A percentile compares a stretch with the other conserved stretches of the same genome.
phyloP scores from a whole-genome alignment of 2,329 filamentous ascomycete genomes.

The Fusarium luffae region DNA sequence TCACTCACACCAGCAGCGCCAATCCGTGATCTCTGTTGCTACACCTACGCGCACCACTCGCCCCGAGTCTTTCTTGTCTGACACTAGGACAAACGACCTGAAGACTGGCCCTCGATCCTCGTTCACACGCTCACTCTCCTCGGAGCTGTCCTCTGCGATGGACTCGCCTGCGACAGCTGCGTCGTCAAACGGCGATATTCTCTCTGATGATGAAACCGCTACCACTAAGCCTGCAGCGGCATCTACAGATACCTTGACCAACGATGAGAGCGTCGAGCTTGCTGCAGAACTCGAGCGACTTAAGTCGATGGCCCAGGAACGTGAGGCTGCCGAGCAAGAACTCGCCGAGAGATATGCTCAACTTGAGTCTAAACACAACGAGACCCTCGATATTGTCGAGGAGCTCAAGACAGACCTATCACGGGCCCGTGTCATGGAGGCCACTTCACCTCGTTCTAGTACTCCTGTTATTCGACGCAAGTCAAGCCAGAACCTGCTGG shows the following conservation, averaged over 20 bases:
- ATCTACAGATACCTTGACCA: slow-evolving; percentile 54
- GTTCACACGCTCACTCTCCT: slow-evolving; percentile 86
- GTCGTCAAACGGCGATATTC: slow-evolving; percentile 67
- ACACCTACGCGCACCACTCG: slow-evolving; percentile 64
- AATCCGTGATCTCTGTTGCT: slow-evolving; percentile 66
- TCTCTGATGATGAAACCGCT: slow-evolving; percentile 55
- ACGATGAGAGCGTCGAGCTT: slow-evolving; percentile 57
- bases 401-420: slow-evolving; percentile 89
- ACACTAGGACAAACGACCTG: slow-evolving; percentile 75
- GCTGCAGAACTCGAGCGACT: slow-evolving; percentile 77
- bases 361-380: slow-evolving; percentile 83
- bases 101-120: slow-evolving; percentile 76
- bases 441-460: slow-evolving; percentile 70
- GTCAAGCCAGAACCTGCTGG: slow-evolving; percentile 88
- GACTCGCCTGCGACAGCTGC: slow-evolving; percentile 76
- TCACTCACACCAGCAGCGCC: slow-evolving; percentile 66
- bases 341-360: slow-evolving; percentile 84
- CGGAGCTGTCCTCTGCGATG: slow-evolving; percentile 90
- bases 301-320: slow-evolving; percentile 76
- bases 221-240: slow-evolving; percentile 56
- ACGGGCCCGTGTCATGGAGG: slow-evolving; percentile 74
- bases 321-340: slow-evolving; percentile 78
- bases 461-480: slow-evolving; percentile 89
- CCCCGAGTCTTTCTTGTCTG: slow-evolving; percentile 86
- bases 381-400: slow-evolving; percentile 86